phyloP scores from a whole-genome alignment of 169 alveolate species.

The Ichthyophthirius multifiliis region DNA sequence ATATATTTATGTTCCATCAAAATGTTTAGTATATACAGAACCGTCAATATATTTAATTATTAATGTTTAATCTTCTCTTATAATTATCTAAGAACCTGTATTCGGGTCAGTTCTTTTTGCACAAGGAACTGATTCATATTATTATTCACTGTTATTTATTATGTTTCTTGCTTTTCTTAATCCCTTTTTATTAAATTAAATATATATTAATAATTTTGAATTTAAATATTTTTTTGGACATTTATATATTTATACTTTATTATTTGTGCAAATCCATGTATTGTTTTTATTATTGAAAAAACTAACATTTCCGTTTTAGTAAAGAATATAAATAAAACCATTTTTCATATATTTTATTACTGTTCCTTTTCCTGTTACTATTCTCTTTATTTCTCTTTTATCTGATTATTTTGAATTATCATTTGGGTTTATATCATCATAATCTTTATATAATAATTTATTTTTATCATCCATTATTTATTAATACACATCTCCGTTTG shows the following conservation, averaged over 20 bases:
- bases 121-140: constrained; percentile 66
- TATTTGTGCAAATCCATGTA: constrained; percentile 67
- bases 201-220: constrained; percentile 32
- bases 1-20: constrained; percentile 75
- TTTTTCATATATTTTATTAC: constrained; percentile 72
- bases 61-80: constrained; percentile 75
- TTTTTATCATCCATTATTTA: constrained; percentile 16
- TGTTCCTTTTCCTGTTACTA: constrained; percentile 73
- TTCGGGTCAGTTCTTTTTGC: constrained; percentile 80
- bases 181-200: constrained; percentile 53
- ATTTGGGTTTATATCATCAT: constrained; percentile 18
- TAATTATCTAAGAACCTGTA: constrained; percentile 52
- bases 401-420: constrained; percentile 34
- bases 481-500: constrained; percentile 69
- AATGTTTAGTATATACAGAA: constrained; percentile 51
- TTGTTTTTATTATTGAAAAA: constrained; percentile 46
- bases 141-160: constrained; percentile 23
- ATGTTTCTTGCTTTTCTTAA: constrained; percentile 35
- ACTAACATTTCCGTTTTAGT: constrained; percentile 74
- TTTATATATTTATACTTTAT: constrained; percentile 72
- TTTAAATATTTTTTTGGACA: constrained; percentile 40
- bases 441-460: constrained; percentile 14
- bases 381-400: constrained; percentile 64
- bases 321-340: constrained; percentile 59
- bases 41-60: constrained; percentile 68